Conservation (phyloP, 1,284 basidiomycete species). For the Rhodotorula sp. region DNA sequence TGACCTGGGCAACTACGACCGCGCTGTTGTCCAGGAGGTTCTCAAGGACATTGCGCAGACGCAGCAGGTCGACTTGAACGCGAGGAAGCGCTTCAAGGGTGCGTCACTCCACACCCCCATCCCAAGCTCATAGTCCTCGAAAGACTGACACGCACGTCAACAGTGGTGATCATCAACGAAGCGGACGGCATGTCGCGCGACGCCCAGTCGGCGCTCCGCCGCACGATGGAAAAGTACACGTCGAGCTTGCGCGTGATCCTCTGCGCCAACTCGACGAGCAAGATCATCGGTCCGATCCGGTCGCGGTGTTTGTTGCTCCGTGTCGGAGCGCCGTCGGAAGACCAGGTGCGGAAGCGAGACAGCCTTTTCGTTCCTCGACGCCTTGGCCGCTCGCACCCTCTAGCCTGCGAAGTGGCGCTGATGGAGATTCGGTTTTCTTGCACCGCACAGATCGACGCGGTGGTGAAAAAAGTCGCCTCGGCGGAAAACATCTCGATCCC, state of each 20-base stretch:
- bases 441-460: slow-evolving; percentile 66
- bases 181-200: slow-evolving; percentile 92
- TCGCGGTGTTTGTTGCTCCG: slow-evolving; percentile 90
- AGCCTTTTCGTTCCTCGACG: background rate
- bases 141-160: background rate
- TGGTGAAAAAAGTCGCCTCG: slow-evolving; percentile 76
- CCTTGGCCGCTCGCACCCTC: too few relatives aligned
- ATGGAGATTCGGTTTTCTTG: background rate
- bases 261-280: slow-evolving; percentile 95
- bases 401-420: background rate
- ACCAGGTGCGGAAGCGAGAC: slow-evolving; percentile 60
- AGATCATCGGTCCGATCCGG: slow-evolving; percentile 95
- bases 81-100: slow-evolving; percentile 97
- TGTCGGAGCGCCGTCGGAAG: slow-evolving; percentile 78
- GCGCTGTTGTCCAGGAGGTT: slow-evolving; percentile 94
- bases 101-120: background rate
- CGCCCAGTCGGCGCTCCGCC: slow-evolving; percentile 91
- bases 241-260: slow-evolving; percentile 94
- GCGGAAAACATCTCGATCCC: slow-evolving; percentile 79
- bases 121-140: background rate
- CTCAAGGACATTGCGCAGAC: slow-evolving; percentile 99
- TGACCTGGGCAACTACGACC: slow-evolving; percentile 93
- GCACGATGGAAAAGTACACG: slow-evolving; percentile 99
- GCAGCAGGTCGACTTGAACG: slow-evolving; percentile 93
- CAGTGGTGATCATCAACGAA: slow-evolving; percentile 76